Conservation (phyloP, 2,329 filamentous ascomycete species). For the Sporothrix variecibatus region DNA sequence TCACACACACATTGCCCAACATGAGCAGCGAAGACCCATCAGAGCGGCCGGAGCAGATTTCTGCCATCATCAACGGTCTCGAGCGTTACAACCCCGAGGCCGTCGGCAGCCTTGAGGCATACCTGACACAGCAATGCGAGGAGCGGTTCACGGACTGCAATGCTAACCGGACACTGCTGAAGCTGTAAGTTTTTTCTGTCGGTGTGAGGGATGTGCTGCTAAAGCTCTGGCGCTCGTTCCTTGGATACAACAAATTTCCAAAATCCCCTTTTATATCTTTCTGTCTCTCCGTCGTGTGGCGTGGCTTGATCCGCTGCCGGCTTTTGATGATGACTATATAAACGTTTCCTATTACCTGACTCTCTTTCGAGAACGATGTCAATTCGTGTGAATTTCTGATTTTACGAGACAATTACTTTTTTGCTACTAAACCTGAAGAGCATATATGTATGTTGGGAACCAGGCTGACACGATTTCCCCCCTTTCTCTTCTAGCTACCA, state of each 20-base stretch:
- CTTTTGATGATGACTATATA: slow-evolving; percentile 72
- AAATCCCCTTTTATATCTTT: background rate
- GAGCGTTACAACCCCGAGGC: slow-evolving; percentile 99
- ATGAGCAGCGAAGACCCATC: slow-evolving; percentile 82
- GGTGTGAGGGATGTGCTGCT: background rate
- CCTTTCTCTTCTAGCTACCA: slow-evolving; percentile 72
- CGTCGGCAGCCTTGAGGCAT: slow-evolving; percentile 88
- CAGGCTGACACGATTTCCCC: background rate
- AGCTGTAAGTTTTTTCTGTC: slow-evolving; percentile 72
- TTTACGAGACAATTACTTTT: slow-evolving; percentile 8
- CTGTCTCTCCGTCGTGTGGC: background rate
- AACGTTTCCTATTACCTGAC: slow-evolving; percentile 99
- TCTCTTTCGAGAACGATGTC: slow-evolving; percentile 63
- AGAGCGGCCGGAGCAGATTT: slow-evolving; percentile 89
- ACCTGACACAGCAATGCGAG: slow-evolving; percentile 93
- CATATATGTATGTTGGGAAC: background rate
- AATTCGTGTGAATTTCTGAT: slow-evolving; percentile 54
- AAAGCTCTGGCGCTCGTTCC: background rate
- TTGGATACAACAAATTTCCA: background rate
- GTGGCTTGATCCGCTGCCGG: slow-evolving; percentile 22
- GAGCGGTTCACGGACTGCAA: slow-evolving; percentile 93
- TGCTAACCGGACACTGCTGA: slow-evolving; percentile 91
- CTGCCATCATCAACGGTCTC: slow-evolving; percentile 91
- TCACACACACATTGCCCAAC: slow-evolving; percentile 39
- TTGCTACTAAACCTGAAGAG: background rate